Evolutionary conservation across 305 asterid species (phyloP), one percentile per base, ranked within the genome.

Genomic region (Rubia peregrina): DNA sequence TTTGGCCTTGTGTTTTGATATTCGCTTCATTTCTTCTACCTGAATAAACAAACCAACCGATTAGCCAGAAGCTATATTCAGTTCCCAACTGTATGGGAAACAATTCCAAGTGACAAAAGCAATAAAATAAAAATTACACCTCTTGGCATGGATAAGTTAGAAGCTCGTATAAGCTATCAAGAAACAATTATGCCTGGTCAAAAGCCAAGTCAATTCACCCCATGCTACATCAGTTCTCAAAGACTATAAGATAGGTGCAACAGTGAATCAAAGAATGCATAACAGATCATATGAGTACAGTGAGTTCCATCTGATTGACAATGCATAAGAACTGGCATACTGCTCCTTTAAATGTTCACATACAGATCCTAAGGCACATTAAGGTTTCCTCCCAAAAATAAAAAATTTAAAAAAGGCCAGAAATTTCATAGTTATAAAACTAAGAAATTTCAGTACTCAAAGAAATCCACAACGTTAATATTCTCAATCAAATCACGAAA

Each of bases 21-120:
- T 88, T 78, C 86, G 90, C 78, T 91, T 91, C 96, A 91, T 85
- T 84, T 89, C 88, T 66, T 87, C 96, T 51, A 94, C 96, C 97
- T 87, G 85, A 81, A 76, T 68, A 77, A 69, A 60, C 57, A 75
- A 33, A 66, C 44, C 38, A 65, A 42, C 24, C 74, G 46, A 72
- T 75, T 30, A 67, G 71, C 74, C 72, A 76, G 74, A 68, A 76
- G 36, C 38, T 49, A 7, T 19, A 61, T 62, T 2, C 9, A 6
- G 26, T 30, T 30, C 36, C 36, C 70, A 41, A 41, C 21, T 51
- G 71, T 33, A 46, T 14, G 26, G 24, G 24, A 71, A 21, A 62
- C 26, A 30, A 63, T 13, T 26, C 55, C 21, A 46, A 64, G 51
- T n/a, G 30, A 65, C 30, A 48, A 49, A 12, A 53, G 49, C 33